These are phyloP conservation scores for Elsinoe ampelina DNA, from an alignment of 2,329 filamentous ascomycete genomes.

Conservation along the genomic window DNA sequence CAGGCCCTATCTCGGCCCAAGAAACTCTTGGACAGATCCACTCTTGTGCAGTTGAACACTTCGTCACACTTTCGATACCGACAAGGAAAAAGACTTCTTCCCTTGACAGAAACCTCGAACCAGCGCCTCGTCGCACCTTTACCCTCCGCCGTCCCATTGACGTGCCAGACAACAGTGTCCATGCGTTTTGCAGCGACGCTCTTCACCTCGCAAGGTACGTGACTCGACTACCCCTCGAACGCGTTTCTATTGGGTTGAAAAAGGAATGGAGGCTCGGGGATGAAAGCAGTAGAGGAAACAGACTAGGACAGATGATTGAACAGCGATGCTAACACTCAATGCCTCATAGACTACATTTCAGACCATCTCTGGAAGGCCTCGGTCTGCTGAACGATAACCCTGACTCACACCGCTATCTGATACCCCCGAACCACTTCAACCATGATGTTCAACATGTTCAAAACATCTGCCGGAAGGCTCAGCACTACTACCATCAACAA, in stretches of 20 bases:
- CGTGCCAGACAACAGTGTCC: conserved; percentile 17
- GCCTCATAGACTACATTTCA: conserved; percentile 52
- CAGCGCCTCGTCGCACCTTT: not conserved
- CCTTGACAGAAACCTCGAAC: not conserved
- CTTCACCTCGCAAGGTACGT: conserved; percentile 46
- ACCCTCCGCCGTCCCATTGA: conserved; percentile 7
- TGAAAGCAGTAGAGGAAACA: not conserved
- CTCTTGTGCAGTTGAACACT: not conserved
- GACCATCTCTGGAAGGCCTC: conserved; percentile 62
- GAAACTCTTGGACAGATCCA: not conserved
- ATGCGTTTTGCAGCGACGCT: conserved; percentile 43
- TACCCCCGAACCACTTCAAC: conserved; percentile 21
- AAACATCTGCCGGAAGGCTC: conserved; percentile 37
- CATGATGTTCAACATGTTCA: conserved; percentile 49
- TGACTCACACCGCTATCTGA: conserved; percentile 10
- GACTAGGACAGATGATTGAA: not conserved
- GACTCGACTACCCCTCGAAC: conserved; percentile 14
- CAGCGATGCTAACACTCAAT: conserved; percentile 4
- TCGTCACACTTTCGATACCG: not conserved
- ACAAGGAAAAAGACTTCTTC: not conserved
- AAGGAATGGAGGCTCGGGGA: not conserved
- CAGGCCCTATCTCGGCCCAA: not conserved
- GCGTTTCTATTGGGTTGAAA: not conserved
- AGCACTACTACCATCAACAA: conserved; percentile 35
- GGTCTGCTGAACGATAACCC: conserved; percentile 42